phyloP scores from a whole-genome alignment of 257 asterid species.

The Linaria vulgaris region DNA sequence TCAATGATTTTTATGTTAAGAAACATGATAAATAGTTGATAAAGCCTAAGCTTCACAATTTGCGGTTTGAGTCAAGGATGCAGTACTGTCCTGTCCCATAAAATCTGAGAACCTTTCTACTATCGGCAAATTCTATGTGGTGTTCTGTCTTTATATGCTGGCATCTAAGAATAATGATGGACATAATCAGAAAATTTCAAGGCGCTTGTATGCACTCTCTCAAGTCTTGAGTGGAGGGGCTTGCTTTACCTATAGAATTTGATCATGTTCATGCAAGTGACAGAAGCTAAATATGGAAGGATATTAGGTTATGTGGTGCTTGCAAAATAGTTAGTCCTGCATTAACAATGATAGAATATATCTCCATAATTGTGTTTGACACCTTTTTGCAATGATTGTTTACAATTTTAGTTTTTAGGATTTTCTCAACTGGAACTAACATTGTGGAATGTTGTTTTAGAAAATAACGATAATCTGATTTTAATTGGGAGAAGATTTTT shows the following conservation, averaged over 20 bases:
- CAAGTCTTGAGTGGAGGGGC: neutral
- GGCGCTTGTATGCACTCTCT: neutral
- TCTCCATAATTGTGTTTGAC: neutral
- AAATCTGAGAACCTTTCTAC: neutral
- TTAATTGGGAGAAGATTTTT: neutral
- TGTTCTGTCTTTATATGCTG: constrained; percentile 5
- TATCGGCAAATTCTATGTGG: neutral
- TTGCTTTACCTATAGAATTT: neutral
- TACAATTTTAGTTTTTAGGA: neutral
- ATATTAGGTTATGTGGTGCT: neutral
- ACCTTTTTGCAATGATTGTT: neutral
- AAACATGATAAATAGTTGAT: neutral
- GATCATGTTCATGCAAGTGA: neutral
- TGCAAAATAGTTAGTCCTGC: neutral
- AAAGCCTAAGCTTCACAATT: neutral
- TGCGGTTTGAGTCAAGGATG: neutral
- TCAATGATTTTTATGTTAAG: neutral
- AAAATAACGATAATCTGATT: neutral
- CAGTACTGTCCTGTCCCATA: neutral
- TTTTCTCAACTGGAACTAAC: neutral
- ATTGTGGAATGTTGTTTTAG: too few relatives aligned
- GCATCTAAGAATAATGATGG: neutral
- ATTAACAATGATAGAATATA: neutral
- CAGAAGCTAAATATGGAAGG: constrained; percentile 1
- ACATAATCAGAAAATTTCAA: neutral